Conservation (phyloP, 2,329 filamentous ascomycete species). For the Apiospora rasikravindrae region DNA sequence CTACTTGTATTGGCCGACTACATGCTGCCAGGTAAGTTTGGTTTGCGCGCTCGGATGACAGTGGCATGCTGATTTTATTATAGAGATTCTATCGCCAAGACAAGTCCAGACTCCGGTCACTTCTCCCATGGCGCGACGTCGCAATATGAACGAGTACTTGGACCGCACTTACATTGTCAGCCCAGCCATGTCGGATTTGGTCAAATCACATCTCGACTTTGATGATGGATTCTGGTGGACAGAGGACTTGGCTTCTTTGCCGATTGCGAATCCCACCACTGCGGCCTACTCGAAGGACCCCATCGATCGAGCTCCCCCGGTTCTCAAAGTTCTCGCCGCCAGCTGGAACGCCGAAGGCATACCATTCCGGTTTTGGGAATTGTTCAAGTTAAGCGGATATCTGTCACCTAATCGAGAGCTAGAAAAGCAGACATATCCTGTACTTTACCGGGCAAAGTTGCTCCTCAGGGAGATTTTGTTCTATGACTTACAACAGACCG, state of each 20-base stretch:
- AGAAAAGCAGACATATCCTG: conserved; percentile 55
- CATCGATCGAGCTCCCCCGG: conserved; percentile 51
- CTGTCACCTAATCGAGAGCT: conserved; percentile 54
- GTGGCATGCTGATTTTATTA: neutral
- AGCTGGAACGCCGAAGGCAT: conserved; percentile 57
- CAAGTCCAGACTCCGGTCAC: conserved; percentile 56
- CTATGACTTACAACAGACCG: conserved; percentile 57
- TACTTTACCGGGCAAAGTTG: conserved; percentile 59
- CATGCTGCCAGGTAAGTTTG: conserved; percentile 53
- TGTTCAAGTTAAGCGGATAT: conserved; percentile 56
- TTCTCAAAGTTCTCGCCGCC: conserved; percentile 55
- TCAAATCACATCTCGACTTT: conserved; percentile 55
- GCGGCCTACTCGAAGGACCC: conserved; percentile 46
- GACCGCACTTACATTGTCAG: conserved; percentile 51
- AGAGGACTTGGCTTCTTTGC: conserved; percentile 51
- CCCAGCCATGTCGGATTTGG: conserved; percentile 46
- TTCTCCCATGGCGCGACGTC: conserved; percentile 54
- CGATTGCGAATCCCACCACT: conserved; percentile 44
- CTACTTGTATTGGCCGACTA: conserved; percentile 53
- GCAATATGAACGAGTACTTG: conserved; percentile 58
- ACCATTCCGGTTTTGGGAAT: conserved; percentile 57
- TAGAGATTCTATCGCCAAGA: conserved; percentile 53
- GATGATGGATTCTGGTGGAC: conserved; percentile 65
- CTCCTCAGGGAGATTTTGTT: conserved; percentile 60
- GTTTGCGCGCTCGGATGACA: neutral